Conservation (phyloP, 1,284 basidiomycete species). For the Leccinum pachyderme region DNA sequence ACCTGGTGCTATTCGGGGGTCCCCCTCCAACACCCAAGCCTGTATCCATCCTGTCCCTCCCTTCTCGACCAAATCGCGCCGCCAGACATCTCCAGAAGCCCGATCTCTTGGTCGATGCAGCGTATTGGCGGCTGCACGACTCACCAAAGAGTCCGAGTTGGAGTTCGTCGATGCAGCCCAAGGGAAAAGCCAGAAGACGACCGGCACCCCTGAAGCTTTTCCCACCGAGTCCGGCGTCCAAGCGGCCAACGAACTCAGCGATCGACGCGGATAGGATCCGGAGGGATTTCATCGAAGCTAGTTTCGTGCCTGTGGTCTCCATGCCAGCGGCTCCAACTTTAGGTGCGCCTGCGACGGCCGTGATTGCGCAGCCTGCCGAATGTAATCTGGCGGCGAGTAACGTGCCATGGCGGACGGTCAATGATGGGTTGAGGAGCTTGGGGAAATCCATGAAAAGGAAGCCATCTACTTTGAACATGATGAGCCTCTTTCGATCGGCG, state of each 20-base stretch:
- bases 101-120: slow-evolving; percentile 39
- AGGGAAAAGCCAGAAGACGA: slow-evolving; percentile 38
- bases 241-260: slow-evolving; percentile 24
- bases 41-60: slow-evolving; percentile 35
- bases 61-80: slow-evolving; percentile 39
- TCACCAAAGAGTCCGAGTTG: slow-evolving; percentile 16
- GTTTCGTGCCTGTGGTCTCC: slow-evolving; percentile 20
- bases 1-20: slow-evolving; percentile 33
- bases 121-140: slow-evolving; percentile 30
- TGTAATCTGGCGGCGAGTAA: slow-evolving; percentile 4
- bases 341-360: background rate
- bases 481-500: slow-evolving; percentile 24
- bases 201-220: slow-evolving; percentile 46
- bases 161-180: slow-evolving; percentile 13
- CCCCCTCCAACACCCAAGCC: slow-evolving; percentile 29
- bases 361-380: background rate
- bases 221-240: slow-evolving; percentile 23
- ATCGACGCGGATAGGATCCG: slow-evolving; percentile 22
- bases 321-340: slow-evolving; percentile 1
- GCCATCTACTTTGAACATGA: slow-evolving; percentile 28
- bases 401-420: slow-evolving; percentile 7
- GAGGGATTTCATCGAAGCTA: slow-evolving; percentile 27
- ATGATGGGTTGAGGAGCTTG: slow-evolving; percentile 6
- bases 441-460: slow-evolving; percentile 18
- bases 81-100: slow-evolving; percentile 44